These are phyloP conservation scores for Tubosaeta sp. DNA, from an alignment of 768 basidiomycete genomes.

Conservation along the genomic window DNA sequence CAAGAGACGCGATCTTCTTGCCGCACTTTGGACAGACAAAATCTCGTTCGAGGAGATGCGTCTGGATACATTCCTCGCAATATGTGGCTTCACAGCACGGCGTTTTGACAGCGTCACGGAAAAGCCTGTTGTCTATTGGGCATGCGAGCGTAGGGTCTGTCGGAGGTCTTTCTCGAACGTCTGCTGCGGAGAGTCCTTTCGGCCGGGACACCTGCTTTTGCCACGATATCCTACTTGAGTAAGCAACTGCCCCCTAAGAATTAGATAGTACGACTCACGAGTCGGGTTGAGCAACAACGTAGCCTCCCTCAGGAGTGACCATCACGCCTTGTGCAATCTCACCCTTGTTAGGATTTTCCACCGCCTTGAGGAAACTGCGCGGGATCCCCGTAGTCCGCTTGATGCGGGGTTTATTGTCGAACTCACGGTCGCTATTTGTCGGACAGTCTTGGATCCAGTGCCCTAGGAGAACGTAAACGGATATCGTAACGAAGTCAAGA, in stretches of 20 bases:
- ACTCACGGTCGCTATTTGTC: constrained; percentile 93
- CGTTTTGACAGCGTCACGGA: constrained; percentile 92
- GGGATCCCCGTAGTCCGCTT: constrained; percentile 99
- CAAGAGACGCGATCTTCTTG: constrained; percentile 83
- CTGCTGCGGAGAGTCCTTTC: constrained; percentile 79
- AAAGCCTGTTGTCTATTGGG: constrained; percentile 88
- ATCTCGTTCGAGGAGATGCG: constrained; percentile 89
- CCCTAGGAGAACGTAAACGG: constrained; percentile 44
- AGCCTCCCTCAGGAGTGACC: constrained; percentile 98
- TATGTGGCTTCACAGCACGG: constrained; percentile 90
- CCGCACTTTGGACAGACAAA: constrained; percentile 91
- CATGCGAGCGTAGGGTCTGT: constrained; percentile 78
- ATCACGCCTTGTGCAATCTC: constrained; percentile 84
- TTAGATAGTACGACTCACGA: constrained; percentile 52
- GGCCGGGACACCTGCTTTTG: constrained; percentile 82
- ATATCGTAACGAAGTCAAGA: neutral
- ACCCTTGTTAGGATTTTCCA: constrained; percentile 77
- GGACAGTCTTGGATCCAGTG: constrained; percentile 99
- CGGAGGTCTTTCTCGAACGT: constrained; percentile 83
- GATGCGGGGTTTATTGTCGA: constrained; percentile 90
- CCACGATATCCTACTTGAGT: constrained; percentile 74
- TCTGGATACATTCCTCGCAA: constrained; percentile 98
- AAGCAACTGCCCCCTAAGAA: neutral
- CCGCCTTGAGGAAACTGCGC: constrained; percentile 93
- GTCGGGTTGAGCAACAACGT: constrained; percentile 96